Percentiles rank a stretch among this genome's conserved stretches.
These are phyloP conservation scores for Lipomyces chichibuensis DNA, from an alignment of 805 yeast species.

Conservation along the genomic window DNA sequence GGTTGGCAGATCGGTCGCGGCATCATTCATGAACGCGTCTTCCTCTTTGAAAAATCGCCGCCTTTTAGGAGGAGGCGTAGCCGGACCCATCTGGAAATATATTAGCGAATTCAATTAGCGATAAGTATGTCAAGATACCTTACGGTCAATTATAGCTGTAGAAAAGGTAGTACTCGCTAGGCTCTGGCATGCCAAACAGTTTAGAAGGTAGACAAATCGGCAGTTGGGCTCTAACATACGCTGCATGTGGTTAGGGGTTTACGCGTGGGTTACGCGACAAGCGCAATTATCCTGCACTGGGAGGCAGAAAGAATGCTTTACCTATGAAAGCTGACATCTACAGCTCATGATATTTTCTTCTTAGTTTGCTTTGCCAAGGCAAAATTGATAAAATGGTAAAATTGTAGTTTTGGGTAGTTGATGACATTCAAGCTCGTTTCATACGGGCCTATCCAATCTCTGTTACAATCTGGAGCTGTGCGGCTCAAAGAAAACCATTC, in stretches of 20 bases:
- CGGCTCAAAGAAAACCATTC: no score
- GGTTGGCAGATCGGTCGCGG: conserved; percentile 4
- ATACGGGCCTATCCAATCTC: no score
- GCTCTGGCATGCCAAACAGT: conserved; percentile 72
- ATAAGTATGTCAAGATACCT: neutral
- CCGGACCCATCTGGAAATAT: neutral
- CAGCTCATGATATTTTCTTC: no score
- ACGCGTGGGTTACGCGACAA: neutral
- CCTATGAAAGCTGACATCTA: neutral
- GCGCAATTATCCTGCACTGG: neutral
- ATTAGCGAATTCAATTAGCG: neutral
- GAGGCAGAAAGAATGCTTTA: neutral
- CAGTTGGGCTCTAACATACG: no score
- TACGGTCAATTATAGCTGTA: neutral
- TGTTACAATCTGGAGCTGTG: no score
- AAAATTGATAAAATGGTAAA: no score
- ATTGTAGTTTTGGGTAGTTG: no score
- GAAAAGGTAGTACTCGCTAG: conserved; percentile 60
- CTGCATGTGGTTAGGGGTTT: neutral
- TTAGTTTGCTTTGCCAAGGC: no score
- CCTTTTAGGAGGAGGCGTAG: conserved; percentile 5
- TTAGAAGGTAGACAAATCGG: conserved; percentile 46
- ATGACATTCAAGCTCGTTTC: no score
- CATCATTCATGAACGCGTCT: conserved; percentile 5
- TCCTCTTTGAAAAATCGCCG: conserved; percentile 26